These are phyloP conservation scores for Lentinula boryana DNA, from an alignment of 768 basidiomycete species.

Conservation along the genomic window DNA sequence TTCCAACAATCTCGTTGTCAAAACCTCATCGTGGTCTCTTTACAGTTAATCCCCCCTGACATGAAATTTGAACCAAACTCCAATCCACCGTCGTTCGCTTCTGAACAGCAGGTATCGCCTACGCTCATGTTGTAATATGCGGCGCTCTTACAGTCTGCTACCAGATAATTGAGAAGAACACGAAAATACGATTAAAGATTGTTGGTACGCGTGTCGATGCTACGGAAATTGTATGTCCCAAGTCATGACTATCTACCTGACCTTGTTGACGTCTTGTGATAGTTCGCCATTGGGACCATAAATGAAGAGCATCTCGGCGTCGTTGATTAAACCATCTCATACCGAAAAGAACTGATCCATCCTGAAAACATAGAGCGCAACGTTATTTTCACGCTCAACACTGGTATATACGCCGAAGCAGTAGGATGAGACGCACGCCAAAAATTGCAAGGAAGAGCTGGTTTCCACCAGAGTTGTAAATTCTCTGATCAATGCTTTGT, in stretches of 20 bases:
- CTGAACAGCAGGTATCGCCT: constrained; percentile 71
- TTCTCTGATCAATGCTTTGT: too few relatives aligned
- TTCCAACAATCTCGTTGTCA: background rate
- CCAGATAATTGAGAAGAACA: constrained; percentile 91
- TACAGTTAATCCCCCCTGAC: constrained; percentile 87
- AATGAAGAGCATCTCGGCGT: constrained; percentile 98
- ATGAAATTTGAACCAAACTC: constrained; percentile 94
- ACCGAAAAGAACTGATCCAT: background rate
- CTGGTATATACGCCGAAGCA: background rate
- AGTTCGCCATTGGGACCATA: constrained; percentile 98
- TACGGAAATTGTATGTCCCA: constrained; percentile 81
- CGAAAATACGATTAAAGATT: constrained; percentile 88
- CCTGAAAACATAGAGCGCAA: background rate
- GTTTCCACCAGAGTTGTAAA: too few relatives aligned
- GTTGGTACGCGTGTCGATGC: constrained; percentile 98
- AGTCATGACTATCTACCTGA: background rate
- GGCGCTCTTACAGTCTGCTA: background rate
- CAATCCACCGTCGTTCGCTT: constrained; percentile 94
- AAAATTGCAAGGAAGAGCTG: too few relatives aligned
- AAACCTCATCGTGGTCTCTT: constrained; percentile 2
- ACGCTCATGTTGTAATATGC: background rate
- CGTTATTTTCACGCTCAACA: background rate
- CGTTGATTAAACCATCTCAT: constrained; percentile 48
- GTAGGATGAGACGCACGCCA: background rate
- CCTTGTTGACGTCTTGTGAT: background rate